Conservation (phyloP, 805 yeast species). For the Cyberlindnera sargentensis region DNA sequence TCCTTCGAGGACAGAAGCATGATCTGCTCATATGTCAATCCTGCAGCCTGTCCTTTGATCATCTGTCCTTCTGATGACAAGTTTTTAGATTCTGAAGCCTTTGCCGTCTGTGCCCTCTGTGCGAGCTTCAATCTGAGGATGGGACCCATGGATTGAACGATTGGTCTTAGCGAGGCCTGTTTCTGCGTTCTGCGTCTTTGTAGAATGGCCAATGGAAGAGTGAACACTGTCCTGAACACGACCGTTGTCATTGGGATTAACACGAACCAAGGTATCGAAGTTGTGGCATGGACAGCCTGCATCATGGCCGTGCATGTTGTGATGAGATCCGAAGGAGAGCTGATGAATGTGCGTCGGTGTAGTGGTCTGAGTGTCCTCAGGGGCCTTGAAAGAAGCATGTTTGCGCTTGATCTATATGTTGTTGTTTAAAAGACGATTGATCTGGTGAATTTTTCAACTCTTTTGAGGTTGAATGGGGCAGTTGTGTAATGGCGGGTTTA, state of each 20-base stretch:
- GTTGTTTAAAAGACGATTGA: too few species aligned
- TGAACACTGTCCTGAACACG: constrained; percentile 53
- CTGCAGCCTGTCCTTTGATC: constrained; percentile 20
- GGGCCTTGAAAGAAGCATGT: background rate
- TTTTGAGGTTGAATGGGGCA: too few species aligned
- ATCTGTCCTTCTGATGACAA: constrained; percentile 11
- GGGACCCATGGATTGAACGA: constrained; percentile 70
- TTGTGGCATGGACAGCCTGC: constrained; percentile 41
- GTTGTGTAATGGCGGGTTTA: too few species aligned
- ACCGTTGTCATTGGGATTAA: constrained; percentile 71
- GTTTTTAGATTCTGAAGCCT: constrained; percentile 23
- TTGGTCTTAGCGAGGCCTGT: constrained; percentile 66
- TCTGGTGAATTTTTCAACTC: too few species aligned
- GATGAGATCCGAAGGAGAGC: constrained; percentile 9
- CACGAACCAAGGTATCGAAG: constrained; percentile 78
- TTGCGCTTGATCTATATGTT: too few species aligned
- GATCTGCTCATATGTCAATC: constrained; percentile 72
- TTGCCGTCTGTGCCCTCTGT: constrained; percentile 22
- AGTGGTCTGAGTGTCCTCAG: background rate
- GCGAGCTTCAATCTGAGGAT: constrained; percentile 52
- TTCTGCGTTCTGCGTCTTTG: constrained; percentile 64
- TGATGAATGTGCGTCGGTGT: background rate
- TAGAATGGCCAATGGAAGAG: constrained; percentile 70
- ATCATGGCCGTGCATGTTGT: constrained; percentile 27
- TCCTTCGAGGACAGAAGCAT: constrained; percentile 70